phyloP scores from a whole-genome alignment of 805 yeast species.

The Pichia heedii region DNA sequence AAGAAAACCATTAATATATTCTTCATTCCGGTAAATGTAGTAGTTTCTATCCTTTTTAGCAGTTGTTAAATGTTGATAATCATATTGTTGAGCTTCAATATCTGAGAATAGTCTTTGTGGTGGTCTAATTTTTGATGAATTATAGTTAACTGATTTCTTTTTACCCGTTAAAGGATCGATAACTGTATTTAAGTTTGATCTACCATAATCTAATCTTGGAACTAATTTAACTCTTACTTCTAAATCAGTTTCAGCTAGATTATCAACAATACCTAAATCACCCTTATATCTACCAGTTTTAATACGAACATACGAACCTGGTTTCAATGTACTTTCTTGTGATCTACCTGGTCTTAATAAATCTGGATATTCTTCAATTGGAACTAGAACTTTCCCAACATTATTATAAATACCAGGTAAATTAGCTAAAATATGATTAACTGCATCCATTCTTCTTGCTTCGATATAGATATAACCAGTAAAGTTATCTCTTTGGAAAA shows the following conservation, averaged over 20 bases:
- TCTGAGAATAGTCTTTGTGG: constrained; percentile 81
- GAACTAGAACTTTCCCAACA: constrained; percentile 62
- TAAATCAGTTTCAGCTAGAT: constrained; percentile 86
- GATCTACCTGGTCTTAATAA: constrained; percentile 82
- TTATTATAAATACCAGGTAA: constrained; percentile 74
- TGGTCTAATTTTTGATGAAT: constrained; percentile 62
- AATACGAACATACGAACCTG: constrained; percentile 87
- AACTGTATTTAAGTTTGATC: constrained; percentile 25
- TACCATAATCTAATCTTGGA: constrained; percentile 90
- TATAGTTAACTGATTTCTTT: constrained; percentile 36
- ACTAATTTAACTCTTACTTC: constrained; percentile 91
- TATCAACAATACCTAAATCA: constrained; percentile 88
- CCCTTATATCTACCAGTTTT: constrained; percentile 88
- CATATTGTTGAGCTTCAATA: constrained; percentile 80
- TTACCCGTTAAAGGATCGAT: constrained; percentile 20
- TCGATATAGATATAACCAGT: constrained; percentile 89
- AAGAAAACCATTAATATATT: constrained; percentile 81
- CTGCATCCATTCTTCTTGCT: constrained; percentile 89
- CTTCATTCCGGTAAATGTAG: constrained; percentile 76
- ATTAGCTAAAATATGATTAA: constrained; percentile 80
- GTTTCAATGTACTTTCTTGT: constrained; percentile 77
- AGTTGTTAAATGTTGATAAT: constrained; percentile 55
- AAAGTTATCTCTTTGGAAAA: constrained; percentile 90
- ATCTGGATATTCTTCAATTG: constrained; percentile 92
- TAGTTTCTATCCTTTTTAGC: constrained; percentile 54